A percentile compares a stretch with the other conserved stretches of the same genome.
Conservation (phyloP, 306 rosid species). For the Rosa rugosa region DNA sequence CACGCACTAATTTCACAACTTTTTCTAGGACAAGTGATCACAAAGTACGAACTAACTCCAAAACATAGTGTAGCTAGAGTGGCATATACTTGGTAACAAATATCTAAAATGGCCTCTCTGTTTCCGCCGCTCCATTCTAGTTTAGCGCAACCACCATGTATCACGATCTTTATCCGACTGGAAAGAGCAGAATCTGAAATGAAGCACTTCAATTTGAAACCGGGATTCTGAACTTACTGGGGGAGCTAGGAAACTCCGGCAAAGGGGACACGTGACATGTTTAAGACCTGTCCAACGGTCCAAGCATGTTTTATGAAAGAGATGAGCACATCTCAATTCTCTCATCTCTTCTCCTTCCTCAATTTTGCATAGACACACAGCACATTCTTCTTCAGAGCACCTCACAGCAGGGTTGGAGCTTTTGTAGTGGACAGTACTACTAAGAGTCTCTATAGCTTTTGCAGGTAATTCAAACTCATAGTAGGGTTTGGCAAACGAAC, state of each 20-base stretch:
- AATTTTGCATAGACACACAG: constrained; percentile 41
- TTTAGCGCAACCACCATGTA: constrained; percentile 51
- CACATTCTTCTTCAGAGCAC: constrained; percentile 28
- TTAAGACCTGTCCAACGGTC: constrained; percentile 34
- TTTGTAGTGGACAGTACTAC: not conserved
- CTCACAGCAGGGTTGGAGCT: not conserved
- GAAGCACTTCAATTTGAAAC: constrained; percentile 29
- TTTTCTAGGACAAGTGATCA: too few species aligned
- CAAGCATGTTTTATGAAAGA: constrained; percentile 43
- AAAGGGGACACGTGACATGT: constrained; percentile 45
- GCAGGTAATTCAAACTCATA: not conserved
- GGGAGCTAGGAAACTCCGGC: constrained; percentile 35
- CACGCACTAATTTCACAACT: too few species aligned
- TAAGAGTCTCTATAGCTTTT: not conserved
- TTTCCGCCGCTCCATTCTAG: not conserved
- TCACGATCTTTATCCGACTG: not conserved
- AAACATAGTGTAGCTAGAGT: not conserved
- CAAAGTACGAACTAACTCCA: not conserved
- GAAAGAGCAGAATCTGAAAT: constrained; percentile 23
- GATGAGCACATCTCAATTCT: constrained; percentile 43
- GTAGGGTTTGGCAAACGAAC: constrained; percentile 28
- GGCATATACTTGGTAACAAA: not conserved
- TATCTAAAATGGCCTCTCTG: not conserved
- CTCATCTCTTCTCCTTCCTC: constrained; percentile 47
- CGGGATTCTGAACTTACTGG: not conserved